Percentiles rank a stretch among this genome's conserved stretches.
phyloP scores from a whole-genome alignment of 352 stramenopile genomes.

The Phytophthora pistaciae region DNA sequence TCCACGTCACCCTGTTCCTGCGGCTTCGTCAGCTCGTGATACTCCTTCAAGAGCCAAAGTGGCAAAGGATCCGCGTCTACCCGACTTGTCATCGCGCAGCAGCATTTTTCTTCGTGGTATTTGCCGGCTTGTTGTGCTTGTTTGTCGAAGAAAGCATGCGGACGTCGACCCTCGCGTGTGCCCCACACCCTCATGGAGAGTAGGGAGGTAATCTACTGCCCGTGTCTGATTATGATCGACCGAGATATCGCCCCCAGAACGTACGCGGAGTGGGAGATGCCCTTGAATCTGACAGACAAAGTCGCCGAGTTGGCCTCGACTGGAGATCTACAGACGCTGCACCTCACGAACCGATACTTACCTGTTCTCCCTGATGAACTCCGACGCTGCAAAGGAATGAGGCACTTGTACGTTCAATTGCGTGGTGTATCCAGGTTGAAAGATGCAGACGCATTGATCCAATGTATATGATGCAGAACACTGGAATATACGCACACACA shows the following conservation, averaged over 20 bases:
- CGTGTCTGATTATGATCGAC: slow-evolving; percentile 54
- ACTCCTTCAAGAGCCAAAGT: slow-evolving; percentile 16
- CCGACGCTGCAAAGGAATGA: slow-evolving; percentile 35
- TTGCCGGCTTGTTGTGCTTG: slow-evolving; percentile 17
- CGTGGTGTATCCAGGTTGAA: slow-evolving; percentile 33
- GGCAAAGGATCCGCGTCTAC: slow-evolving; percentile 11
- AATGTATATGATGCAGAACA: neutral
- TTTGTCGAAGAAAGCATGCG: slow-evolving; percentile 34
- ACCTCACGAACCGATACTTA: slow-evolving; percentile 49
- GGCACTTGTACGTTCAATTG: neutral
- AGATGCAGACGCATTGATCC: neutral
- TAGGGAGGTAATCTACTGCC: slow-evolving; percentile 33
- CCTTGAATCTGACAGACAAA: slow-evolving; percentile 40
- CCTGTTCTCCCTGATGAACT: slow-evolving; percentile 40
- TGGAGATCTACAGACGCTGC: slow-evolving; percentile 41
- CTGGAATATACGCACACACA: neutral
- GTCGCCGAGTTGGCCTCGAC: slow-evolving; percentile 30
- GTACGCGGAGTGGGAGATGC: slow-evolving; percentile 44
- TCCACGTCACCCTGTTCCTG: slow-evolving; percentile 25
- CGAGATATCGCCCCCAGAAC: slow-evolving; percentile 19
- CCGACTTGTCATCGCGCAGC: slow-evolving; percentile 25
- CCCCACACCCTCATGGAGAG: slow-evolving; percentile 12
- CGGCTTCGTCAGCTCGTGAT: slow-evolving; percentile 7
- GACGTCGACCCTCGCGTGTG: slow-evolving; percentile 28
- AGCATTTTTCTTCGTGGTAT: slow-evolving; percentile 7